Conservation (phyloP, 768 basidiomycete species). For the Collybiopsis luxurians region DNA sequence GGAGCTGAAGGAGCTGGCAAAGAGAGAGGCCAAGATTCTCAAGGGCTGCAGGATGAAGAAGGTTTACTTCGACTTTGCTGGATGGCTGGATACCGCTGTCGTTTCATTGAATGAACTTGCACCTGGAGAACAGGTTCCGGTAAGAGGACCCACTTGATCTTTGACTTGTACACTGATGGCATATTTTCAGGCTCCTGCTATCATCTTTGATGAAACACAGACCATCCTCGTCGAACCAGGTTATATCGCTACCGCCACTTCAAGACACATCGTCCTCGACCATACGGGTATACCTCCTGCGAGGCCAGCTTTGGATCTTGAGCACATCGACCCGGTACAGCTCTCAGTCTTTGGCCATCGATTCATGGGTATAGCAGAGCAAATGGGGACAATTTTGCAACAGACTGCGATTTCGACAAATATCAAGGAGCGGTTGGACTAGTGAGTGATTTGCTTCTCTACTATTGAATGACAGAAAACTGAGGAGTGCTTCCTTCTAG, state of each 20-base stretch:
- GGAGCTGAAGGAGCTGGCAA: conserved; percentile 75
- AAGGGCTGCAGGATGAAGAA: conserved; percentile 54
- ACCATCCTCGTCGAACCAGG: not conserved
- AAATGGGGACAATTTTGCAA: conserved; percentile 2
- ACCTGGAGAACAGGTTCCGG: conserved; percentile 61
- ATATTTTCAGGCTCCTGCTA: conserved; percentile 1
- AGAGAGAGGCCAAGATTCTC: conserved; percentile 53
- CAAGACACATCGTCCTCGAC: not conserved
- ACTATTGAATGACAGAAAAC: not conserved
- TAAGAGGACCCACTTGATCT: not conserved
- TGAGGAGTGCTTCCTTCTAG: too few relatives aligned
- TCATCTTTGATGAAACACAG: conserved; percentile 4
- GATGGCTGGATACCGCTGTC: conserved; percentile 73
- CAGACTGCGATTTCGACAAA: conserved; percentile 2
- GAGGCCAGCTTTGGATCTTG: not conserved
- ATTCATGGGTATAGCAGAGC: conserved; percentile 5
- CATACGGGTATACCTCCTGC: not conserved
- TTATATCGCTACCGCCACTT: not conserved
- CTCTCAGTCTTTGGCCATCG: conserved; percentile 2
- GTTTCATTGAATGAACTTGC: conserved; percentile 63
- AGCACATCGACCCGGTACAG: not conserved
- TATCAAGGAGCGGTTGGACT: conserved; percentile 34
- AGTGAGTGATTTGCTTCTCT: conserved; percentile 5
- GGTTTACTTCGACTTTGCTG: conserved; percentile 87
- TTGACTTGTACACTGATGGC: not conserved